These are phyloP conservation scores for Phytophthora pseudosyringae DNA, from an alignment of 352 stramenopile genomes.

Conservation along the genomic window DNA sequence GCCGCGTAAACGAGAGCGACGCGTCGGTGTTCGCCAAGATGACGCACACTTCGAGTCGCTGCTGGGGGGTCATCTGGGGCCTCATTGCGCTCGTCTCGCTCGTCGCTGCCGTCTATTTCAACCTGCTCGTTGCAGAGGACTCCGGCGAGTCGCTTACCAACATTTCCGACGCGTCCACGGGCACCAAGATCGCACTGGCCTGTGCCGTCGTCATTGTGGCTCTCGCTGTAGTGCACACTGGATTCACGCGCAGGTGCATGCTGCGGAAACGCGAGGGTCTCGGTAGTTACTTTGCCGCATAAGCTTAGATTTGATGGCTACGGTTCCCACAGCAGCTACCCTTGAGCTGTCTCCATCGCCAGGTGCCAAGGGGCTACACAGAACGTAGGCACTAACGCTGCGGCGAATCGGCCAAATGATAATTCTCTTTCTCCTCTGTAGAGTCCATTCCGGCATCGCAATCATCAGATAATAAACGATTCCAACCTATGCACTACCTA, in stretches of 20 bases:
- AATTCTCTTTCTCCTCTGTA: slow-evolving; percentile 19
- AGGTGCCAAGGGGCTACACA: not conserved
- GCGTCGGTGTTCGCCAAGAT: slow-evolving; percentile 90
- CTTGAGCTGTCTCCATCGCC: slow-evolving; percentile 6
- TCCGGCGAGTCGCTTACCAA: slow-evolving; percentile 49
- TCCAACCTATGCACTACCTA: slow-evolving; percentile 15
- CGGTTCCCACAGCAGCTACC: not conserved
- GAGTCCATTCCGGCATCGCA: slow-evolving; percentile 8
- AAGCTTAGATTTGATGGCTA: slow-evolving; percentile 20
- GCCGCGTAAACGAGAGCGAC: slow-evolving; percentile 88
- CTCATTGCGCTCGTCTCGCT: slow-evolving; percentile 81
- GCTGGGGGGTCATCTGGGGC: slow-evolving; percentile 91
- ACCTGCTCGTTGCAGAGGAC: slow-evolving; percentile 76
- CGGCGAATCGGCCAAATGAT: slow-evolving; percentile 13
- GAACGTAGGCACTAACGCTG: not conserved
- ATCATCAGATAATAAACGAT: slow-evolving; percentile 3
- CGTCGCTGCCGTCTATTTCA: slow-evolving; percentile 83
- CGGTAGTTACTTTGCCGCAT: slow-evolving; percentile 43
- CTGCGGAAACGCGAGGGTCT: slow-evolving; percentile 51
- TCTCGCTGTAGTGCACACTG: slow-evolving; percentile 69
- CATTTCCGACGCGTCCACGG: slow-evolving; percentile 58
- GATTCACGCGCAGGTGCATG: slow-evolving; percentile 77
- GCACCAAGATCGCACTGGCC: slow-evolving; percentile 68
- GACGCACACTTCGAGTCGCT: slow-evolving; percentile 90
- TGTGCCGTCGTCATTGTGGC: slow-evolving; percentile 53